These are phyloP conservation scores for Cercospora citrullina DNA, from an alignment of 2,329 filamentous ascomycete species.

Conservation along the genomic window DNA sequence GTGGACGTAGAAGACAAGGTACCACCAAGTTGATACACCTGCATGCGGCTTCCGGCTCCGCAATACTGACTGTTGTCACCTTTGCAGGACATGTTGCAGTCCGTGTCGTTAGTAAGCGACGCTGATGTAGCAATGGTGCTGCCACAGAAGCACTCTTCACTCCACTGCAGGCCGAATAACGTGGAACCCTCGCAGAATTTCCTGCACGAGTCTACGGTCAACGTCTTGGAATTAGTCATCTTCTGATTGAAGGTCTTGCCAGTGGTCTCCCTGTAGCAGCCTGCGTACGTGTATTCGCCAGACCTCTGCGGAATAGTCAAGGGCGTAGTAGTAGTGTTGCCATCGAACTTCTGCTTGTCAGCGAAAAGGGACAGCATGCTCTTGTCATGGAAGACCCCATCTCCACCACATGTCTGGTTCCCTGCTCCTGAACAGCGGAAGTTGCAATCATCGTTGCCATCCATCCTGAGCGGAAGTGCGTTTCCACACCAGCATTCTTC, in stretches of 20 bases:
- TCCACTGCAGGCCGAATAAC: constrained; percentile 42
- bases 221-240: constrained; percentile 26
- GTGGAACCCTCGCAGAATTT: constrained; percentile 33
- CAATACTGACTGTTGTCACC: constrained; percentile 36
- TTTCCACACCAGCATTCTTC: constrained; percentile 29
- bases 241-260: constrained; percentile 23
- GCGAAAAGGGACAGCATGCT: constrained; percentile 23
- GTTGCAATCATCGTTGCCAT: constrained; percentile 22
- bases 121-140: constrained; percentile 3
- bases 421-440: constrained; percentile 32
- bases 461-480: constrained; percentile 10
- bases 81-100: constrained; percentile 23
- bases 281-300: constrained; percentile 29
- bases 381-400: not conserved
- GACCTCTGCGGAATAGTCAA: constrained; percentile 29
- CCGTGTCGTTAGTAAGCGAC: constrained; percentile 8
- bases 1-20: not conserved
- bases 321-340: constrained; percentile 29
- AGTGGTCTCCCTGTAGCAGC: constrained; percentile 23
- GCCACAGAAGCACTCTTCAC: constrained; percentile 24
- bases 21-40: constrained; percentile 21
- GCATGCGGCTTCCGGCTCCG: constrained; percentile 33
- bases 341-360: constrained; percentile 31
- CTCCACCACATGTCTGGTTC: constrained; percentile 36
- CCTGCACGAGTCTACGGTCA: constrained; percentile 43